Evolutionary conservation across 371 early-diverging fungal species (phyloP).

Genomic region (Mortierella sp.): DNA sequence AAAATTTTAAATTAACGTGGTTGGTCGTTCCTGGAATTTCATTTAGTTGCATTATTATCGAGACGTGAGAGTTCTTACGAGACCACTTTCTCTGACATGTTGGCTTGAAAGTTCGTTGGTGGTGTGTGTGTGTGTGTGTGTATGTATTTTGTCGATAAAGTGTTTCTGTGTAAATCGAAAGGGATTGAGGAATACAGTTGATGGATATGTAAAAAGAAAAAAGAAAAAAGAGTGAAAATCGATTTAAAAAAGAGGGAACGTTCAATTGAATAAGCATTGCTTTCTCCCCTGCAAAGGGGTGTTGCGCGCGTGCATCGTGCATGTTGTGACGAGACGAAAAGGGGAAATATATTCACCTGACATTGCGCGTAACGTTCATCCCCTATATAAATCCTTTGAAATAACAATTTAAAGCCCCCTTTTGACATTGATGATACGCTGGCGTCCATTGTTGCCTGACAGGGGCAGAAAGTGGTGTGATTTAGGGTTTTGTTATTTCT

Average conservation of each 20-base stretch:
- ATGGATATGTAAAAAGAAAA: neutral
- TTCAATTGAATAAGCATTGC: constrained; percentile 2
- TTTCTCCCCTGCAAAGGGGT: neutral
- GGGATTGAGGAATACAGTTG: neutral
- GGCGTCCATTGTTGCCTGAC: neutral
- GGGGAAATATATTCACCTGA: constrained; percentile 5
- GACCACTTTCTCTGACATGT: constrained; percentile 32
- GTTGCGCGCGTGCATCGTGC: constrained; percentile 16
- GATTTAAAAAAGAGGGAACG: neutral
- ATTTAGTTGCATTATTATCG: no score
- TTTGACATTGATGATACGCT: constrained; percentile 1
- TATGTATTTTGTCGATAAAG: neutral
- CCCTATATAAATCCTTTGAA: neutral
- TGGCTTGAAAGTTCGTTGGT: neutral
- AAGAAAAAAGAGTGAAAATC: neutral
- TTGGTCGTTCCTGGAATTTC: neutral
- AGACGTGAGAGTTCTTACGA: constrained; percentile 19
- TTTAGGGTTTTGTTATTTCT: neutral
- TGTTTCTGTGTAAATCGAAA: neutral
- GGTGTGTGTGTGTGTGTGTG: neutral
- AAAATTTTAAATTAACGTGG: neutral
- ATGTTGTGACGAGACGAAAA: neutral
- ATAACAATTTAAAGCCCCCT: neutral
- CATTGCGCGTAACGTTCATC: constrained; percentile 7
- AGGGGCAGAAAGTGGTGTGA: neutral